Conservation (phyloP, 805 yeast genomes). For the Sugiyamaella valdiviana region DNA sequence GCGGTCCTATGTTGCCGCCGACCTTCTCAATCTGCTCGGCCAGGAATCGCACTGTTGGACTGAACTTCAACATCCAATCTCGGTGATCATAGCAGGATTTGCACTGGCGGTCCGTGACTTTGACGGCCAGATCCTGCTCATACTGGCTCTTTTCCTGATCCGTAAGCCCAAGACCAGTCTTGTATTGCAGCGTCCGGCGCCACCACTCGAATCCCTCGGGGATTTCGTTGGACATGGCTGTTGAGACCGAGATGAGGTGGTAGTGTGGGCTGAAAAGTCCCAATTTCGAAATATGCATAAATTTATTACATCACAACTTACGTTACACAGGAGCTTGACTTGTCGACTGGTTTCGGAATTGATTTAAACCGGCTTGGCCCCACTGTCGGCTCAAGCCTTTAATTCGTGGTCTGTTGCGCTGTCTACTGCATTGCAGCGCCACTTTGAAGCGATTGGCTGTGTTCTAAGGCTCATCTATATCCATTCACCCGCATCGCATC, state of each 20-base stretch:
- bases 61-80: conserved; percentile 68
- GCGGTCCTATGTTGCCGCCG: conserved; percentile 44
- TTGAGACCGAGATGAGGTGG: not conserved
- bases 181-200: conserved; percentile 64
- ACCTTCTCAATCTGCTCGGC: conserved; percentile 69
- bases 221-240: not conserved
- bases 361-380: too few relatives aligned
- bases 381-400: too few relatives aligned
- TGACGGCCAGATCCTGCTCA: conserved; percentile 47
- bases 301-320: not conserved
- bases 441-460: too few relatives aligned
- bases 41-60: conserved; percentile 83
- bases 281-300: not conserved
- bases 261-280: not conserved
- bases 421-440: too few relatives aligned
- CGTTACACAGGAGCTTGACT: not conserved
- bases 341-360: too few relatives aligned
- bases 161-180: conserved; percentile 61
- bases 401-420: too few relatives aligned
- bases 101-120: conserved; percentile 51
- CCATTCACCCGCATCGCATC: too few relatives aligned
- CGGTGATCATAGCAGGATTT: conserved; percentile 62
- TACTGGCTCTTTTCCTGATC: conserved; percentile 48
- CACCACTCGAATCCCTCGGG: conserved; percentile 67
- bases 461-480: too few relatives aligned